Base-by-base conservation (phyloP, 2,329 filamentous ascomycete species). In the Cercospora zeae-maydis region DNA sequence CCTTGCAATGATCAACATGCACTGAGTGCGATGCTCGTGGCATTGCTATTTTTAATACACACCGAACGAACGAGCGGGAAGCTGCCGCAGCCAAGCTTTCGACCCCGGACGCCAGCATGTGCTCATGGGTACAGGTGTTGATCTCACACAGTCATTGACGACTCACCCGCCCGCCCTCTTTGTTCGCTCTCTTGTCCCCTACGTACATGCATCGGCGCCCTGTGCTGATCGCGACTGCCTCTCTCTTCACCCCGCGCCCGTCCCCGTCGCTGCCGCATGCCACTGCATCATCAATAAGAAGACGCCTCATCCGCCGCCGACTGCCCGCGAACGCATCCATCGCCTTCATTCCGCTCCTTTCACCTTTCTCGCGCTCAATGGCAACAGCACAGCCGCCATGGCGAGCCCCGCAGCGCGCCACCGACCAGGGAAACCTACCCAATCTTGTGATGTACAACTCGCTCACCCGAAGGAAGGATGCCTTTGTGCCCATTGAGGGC, bases 401-500 rank as follows among this genome's bases (percentile, higher is more conserved):
- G 74, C 67, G 63, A 56, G 67, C 72, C 69, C 74, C 73, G 67
- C 70, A 70, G 74, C 62, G 62, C 67, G 64, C 62, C 64, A 54
- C 53, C 69, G 65, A 69, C 61, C 66, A 63, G 63, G 71, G 71
- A 14, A 67, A 73, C 11, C 68, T 82, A 51, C 82, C 83, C n/a
- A 77, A 85, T 53, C 80, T 96, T 70, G 88, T 86, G 74, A 82
- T 96, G 68, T 91, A 88, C 81, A 96, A 95, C 78, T 92, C 89
- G 5, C 80, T 96, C 72, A 89, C 91, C 10, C 84, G 89, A 64
- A 82, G 82, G 10, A 91, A 93, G 72, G 88, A 88, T 49, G 84
- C 87, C 4, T 95, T 96, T 72, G 79, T 88, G 47, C 90, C 91
- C 13, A 83, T 90, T 53, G 84, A 86, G 27, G 84, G 83, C 34